phyloP scores from a whole-genome alignment of 2,329 filamentous ascomycete species.

The Myriosclerotinia duriaeana region DNA sequence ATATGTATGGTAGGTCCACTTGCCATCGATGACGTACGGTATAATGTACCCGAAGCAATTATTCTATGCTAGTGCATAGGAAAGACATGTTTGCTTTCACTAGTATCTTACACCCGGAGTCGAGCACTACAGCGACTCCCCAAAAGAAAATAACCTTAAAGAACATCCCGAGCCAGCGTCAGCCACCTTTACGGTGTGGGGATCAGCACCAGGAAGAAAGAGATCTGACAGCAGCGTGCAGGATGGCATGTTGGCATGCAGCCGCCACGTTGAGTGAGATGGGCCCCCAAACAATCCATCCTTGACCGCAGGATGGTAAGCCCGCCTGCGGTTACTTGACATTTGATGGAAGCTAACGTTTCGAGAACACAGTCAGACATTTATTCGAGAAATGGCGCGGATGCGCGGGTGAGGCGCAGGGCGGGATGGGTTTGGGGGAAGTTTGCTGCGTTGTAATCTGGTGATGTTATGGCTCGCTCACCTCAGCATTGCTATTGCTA shows the following conservation, averaged over 20 bases:
- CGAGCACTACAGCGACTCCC: no score
- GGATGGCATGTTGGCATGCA: conserved; percentile 3
- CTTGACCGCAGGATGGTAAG: conserved; percentile 1
- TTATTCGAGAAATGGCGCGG: background rate
- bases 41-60: background rate
- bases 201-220: conserved; percentile 6
- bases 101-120: no score
- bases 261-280: conserved; percentile 8
- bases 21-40: background rate
- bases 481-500: conserved; percentile 15
- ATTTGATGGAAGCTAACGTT: background rate
- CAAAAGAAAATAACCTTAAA: background rate
- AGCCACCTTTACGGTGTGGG: background rate
- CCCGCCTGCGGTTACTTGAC: background rate
- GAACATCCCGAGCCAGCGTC: background rate
- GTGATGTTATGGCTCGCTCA: background rate
- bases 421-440: background rate
- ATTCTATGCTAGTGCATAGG: background rate
- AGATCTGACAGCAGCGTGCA: conserved; percentile 7
- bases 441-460: background rate
- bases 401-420: conserved; percentile 5
- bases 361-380: background rate
- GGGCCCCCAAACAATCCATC: conserved; percentile 3
- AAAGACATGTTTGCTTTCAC: no score
- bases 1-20: no score